These are phyloP conservation scores for Sequoiadendron giganteum DNA, from an alignment of 75 land plant genomes.

Conservation along the genomic window DNA sequence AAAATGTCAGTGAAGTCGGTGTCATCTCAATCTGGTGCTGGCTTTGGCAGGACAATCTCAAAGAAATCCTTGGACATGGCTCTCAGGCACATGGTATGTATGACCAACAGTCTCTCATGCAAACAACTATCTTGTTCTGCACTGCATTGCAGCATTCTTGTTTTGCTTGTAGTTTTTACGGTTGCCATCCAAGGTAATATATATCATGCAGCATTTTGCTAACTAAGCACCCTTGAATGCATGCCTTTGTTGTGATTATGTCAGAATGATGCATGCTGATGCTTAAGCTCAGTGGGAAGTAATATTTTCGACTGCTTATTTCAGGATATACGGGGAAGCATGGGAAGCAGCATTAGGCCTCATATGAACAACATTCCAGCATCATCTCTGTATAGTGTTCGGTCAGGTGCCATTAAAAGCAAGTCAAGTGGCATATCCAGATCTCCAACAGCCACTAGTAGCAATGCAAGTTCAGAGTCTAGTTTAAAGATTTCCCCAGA, in stretches of 20 bases:
- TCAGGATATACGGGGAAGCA: slow-evolving; percentile 60
- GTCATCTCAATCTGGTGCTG: slow-evolving; percentile 40
- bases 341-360: slow-evolving; percentile 40
- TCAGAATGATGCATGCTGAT: background rate
- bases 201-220: background rate
- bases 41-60: slow-evolving; percentile 73
- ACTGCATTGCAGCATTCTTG: background rate
- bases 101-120: background rate
- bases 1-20: slow-evolving; percentile 27
- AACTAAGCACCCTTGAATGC: background rate
- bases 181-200: background rate
- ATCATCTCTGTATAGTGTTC: slow-evolving; percentile 57
- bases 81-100: slow-evolving; percentile 73
- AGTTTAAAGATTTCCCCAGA: slow-evolving; percentile 33
- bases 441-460: slow-evolving; percentile 71
- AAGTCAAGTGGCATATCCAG: slow-evolving; percentile 35
- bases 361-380: slow-evolving; percentile 42
- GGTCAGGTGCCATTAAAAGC: slow-evolving; percentile 40
- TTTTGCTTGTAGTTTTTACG: background rate
- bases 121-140: background rate
- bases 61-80: slow-evolving; percentile 83
- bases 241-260: background rate
- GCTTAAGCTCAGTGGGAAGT: background rate
- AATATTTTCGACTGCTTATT: background rate
- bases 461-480: slow-evolving; percentile 68